Conservation (phyloP, 805 yeast genomes). For the Kluyveromyces aestuarii region DNA sequence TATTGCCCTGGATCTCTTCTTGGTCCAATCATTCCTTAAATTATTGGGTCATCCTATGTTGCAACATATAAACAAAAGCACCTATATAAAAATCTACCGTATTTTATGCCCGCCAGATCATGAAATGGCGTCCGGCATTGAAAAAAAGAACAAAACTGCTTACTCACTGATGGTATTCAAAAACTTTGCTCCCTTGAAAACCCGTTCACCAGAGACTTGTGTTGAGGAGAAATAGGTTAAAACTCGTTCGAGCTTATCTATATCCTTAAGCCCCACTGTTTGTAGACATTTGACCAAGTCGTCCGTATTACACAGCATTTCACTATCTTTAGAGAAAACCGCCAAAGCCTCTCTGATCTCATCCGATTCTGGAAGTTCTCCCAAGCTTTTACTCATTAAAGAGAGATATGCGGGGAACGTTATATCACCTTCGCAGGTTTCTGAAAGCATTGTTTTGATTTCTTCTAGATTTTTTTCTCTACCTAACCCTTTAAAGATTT, state of each 20-base stretch:
- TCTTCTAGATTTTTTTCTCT: constrained; percentile 35
- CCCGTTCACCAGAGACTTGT: constrained; percentile 46
- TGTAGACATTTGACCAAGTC: constrained; percentile 43
- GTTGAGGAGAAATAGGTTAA: constrained; percentile 48
- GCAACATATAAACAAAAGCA: background rate
- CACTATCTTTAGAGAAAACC: constrained; percentile 36
- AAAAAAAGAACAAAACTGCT: background rate
- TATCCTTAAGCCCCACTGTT: constrained; percentile 33
- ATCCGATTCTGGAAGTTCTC: constrained; percentile 40
- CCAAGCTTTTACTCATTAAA: constrained; percentile 47
- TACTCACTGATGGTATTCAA: constrained; percentile 37
- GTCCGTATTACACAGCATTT: constrained; percentile 38
- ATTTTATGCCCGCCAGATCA: too few species aligned
- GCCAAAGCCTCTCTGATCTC: constrained; percentile 53
- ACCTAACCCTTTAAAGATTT: constrained; percentile 46
- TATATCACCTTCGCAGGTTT: constrained; percentile 23
- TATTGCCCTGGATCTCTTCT: too few species aligned
- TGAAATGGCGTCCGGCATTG: background rate
- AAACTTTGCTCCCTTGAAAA: constrained; percentile 57
- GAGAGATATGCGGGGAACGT: constrained; percentile 60
- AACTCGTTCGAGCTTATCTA: constrained; percentile 39
- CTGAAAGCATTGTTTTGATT: constrained; percentile 41
- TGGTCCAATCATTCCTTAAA: background rate
- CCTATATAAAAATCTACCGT: background rate
- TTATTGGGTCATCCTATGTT: background rate